These are phyloP conservation scores for Rosa lucieae DNA, from an alignment of 306 rosid genomes.

Conservation along the genomic window DNA sequence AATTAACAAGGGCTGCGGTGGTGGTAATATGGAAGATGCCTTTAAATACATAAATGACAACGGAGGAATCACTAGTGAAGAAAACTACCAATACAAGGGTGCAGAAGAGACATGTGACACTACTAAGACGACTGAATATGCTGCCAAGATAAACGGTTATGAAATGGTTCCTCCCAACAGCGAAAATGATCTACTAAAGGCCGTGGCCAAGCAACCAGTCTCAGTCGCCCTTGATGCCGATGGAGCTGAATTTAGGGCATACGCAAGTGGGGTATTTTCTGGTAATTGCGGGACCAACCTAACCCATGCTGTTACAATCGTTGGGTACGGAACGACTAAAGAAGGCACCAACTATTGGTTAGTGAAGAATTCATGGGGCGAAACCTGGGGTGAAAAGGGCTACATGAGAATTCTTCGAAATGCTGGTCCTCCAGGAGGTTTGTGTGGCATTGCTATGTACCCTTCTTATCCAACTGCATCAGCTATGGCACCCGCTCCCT, in stretches of 20 bases:
- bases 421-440: background rate
- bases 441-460: background rate
- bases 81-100: slow-evolving; percentile 24
- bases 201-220: slow-evolving; percentile 26
- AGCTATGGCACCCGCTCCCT: background rate
- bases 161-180: background rate
- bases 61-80: slow-evolving; percentile 26
- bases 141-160: slow-evolving; percentile 14
- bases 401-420: slow-evolving; percentile 25
- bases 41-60: slow-evolving; percentile 17
- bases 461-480: slow-evolving; percentile 7
- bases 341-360: slow-evolving; percentile 25
- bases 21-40: background rate
- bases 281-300: background rate
- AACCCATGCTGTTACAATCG: slow-evolving; percentile 18
- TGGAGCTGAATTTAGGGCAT: background rate
- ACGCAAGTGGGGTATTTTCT: slow-evolving; percentile 10
- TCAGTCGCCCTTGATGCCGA: background rate
- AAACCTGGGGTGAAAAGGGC: slow-evolving; percentile 31
- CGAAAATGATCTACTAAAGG: slow-evolving; percentile 20
- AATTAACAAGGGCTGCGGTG: slow-evolving; percentile 10
- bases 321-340: slow-evolving; percentile 29
- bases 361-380: slow-evolving; percentile 34
- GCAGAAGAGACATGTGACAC: background rate
- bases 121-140: background rate